Conservation (phyloP, 176 grass and related monocot species). For the Carex cristatella region DNA sequence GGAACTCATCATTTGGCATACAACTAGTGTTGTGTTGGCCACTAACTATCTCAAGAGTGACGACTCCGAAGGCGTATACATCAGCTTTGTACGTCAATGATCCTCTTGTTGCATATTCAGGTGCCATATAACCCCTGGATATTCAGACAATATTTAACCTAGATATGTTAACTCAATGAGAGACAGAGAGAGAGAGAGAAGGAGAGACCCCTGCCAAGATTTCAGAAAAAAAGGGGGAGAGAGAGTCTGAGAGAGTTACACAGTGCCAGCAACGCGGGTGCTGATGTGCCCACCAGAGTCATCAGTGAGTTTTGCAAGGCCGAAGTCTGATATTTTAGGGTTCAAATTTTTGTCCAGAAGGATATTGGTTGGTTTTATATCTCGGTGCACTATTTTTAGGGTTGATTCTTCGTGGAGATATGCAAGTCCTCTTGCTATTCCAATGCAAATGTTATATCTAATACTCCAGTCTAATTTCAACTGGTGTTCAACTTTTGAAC, state of each 20-base stretch:
- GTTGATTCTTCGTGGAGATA: slow-evolving; percentile 89
- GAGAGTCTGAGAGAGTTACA: slow-evolving; percentile 47
- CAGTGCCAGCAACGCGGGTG: slow-evolving; percentile 76
- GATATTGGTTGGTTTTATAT: slow-evolving; percentile 89
- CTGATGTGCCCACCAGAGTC: slow-evolving; percentile 55
- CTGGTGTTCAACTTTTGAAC: slow-evolving; percentile 30
- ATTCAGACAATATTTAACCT: slow-evolving; percentile 18
- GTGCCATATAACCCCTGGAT: slow-evolving; percentile 88
- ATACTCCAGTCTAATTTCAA: slow-evolving; percentile 64
- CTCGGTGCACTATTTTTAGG: slow-evolving; percentile 84
- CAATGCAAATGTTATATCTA: slow-evolving; percentile 60
- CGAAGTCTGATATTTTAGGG: slow-evolving; percentile 95
- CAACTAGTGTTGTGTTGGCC: slow-evolving; percentile 59
- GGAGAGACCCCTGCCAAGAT: not conserved
- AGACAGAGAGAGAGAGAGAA: not conserved
- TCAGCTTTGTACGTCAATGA: slow-evolving; percentile 86
- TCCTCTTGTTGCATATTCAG: slow-evolving; percentile 88
- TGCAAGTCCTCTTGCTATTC: slow-evolving; percentile 60
- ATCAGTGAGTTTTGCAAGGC: slow-evolving; percentile 81
- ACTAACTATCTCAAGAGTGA: slow-evolving; percentile 69
- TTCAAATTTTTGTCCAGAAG: slow-evolving; percentile 67
- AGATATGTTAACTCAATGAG: not conserved
- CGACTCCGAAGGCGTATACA: slow-evolving; percentile 76
- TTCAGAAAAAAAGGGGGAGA: not conserved
- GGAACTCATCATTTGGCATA: slow-evolving; percentile 47